phyloP scores from a whole-genome alignment of 176 grass and related monocot species.

The Carex littledalei region DNA sequence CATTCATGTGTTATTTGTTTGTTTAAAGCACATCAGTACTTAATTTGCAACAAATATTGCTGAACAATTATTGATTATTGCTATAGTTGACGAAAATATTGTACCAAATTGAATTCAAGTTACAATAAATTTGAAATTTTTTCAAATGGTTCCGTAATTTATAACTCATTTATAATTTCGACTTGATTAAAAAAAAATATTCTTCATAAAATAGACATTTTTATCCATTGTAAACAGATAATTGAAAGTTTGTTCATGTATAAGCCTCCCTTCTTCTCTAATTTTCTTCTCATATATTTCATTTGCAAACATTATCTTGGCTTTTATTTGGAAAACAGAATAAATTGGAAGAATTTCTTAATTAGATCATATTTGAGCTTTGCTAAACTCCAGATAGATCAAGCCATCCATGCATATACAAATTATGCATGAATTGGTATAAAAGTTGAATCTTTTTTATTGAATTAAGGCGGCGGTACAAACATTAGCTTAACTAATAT shows the following conservation, averaged over 20 bases:
- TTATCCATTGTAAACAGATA: background rate
- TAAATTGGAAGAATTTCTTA: background rate
- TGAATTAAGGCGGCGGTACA: background rate
- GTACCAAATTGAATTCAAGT: background rate
- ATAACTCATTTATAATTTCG: background rate
- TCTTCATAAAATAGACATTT: background rate
- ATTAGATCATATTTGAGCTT: background rate
- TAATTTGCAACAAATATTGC: too few species aligned
- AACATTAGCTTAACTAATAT: background rate
- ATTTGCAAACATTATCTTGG: background rate
- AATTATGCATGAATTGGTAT: background rate
- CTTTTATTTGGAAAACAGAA: background rate
- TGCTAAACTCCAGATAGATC: background rate
- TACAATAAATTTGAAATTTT: background rate
- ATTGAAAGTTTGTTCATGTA: background rate
- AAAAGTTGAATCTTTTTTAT: background rate
- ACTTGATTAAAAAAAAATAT: too few species aligned
- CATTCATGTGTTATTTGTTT: too few species aligned
- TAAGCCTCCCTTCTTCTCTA: background rate
- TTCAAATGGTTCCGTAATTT: background rate
- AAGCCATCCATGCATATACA: background rate
- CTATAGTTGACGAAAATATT: too few species aligned
- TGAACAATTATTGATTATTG: too few species aligned
- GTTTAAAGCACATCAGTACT: too few species aligned
- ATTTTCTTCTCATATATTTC: background rate